These are phyloP conservation scores for Pseudohyphozyma bogoriensis DNA, from an alignment of 768 basidiomycete genomes.

Conservation along the genomic window DNA sequence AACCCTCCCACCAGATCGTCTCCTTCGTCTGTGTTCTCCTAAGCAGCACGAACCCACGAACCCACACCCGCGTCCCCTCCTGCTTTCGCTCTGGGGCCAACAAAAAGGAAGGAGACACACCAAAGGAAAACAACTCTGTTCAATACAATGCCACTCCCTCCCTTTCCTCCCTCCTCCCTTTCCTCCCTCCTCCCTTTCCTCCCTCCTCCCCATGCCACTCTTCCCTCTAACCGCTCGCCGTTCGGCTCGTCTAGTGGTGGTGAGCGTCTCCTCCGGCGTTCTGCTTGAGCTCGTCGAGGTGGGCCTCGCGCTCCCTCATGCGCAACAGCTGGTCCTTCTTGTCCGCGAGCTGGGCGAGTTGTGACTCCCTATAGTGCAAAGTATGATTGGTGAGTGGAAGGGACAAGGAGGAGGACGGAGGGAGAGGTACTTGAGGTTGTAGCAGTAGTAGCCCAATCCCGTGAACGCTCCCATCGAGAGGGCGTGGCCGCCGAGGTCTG, in stretches of 20 bases:
- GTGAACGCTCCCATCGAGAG: constrained; percentile 62
- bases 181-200: background rate
- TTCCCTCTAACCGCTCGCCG: no score
- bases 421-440: constrained; percentile 35
- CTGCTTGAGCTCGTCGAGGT: background rate
- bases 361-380: constrained; percentile 8
- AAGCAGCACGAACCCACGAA: no score
- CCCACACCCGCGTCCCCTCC: no score
- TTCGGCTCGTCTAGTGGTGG: no score
- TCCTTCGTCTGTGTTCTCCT: no score
- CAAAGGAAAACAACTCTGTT: no score
- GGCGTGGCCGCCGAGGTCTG: constrained; percentile 64
- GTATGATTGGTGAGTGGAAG: no score
- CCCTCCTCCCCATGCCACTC: background rate
- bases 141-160: no score
- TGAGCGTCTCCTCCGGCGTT: background rate
- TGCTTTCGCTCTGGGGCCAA: no score
- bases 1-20: no score
- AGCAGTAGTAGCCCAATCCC: constrained; percentile 63
- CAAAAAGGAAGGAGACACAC: no score
- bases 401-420: background rate
- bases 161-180: no score
- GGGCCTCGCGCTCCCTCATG: constrained; percentile 25
- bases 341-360: constrained; percentile 12
- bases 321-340: constrained; percentile 30